Evolutionary conservation across 148 eudicot genomes (phyloP).

Genomic region (Selenicereus undatus): DNA sequence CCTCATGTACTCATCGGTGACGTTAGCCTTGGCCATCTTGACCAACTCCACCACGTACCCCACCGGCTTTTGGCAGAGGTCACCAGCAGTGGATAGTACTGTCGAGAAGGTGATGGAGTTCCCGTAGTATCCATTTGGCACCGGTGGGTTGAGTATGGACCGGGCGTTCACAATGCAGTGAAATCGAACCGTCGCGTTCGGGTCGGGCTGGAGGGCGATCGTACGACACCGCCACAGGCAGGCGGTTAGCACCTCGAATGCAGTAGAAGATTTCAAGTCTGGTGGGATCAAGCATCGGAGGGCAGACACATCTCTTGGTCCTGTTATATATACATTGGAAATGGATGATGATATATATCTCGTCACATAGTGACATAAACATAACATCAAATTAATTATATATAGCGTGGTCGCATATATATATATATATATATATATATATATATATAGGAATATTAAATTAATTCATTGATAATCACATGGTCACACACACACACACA

Average conservation of each 20-base stretch:
- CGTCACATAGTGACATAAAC: neutral
- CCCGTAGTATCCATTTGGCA: slow-evolving; percentile 44
- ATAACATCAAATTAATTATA: neutral
- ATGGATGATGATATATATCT: neutral
- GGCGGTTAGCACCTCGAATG: slow-evolving; percentile 42
- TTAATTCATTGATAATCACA: too few species aligned
- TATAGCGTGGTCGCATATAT: neutral
- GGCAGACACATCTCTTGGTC: slow-evolving; percentile 15
- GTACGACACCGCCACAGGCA: slow-evolving; percentile 43
- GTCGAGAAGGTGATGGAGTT: slow-evolving; percentile 23
- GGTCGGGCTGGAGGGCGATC: slow-evolving; percentile 30
- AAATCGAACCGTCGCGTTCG: slow-evolving; percentile 29
- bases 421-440: too few species aligned
- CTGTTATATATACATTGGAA: neutral
- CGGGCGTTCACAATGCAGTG: slow-evolving; percentile 25
- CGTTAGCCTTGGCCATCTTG: slow-evolving; percentile 32
- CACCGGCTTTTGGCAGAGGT: slow-evolving; percentile 25
- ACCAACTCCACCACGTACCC: slow-evolving; percentile 41
- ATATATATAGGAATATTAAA: too few species aligned
- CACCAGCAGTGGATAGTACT: slow-evolving; percentile 30
- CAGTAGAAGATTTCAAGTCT: slow-evolving; percentile 11
- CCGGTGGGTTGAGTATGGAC: slow-evolving; percentile 18
- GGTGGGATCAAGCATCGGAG: slow-evolving; percentile 19
- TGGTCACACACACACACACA: too few species aligned
- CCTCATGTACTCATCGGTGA: slow-evolving; percentile 39